Evolutionary conservation across 352 stramenopile species (phyloP).

Genomic region (Thalassiosira delicatula): DNA sequence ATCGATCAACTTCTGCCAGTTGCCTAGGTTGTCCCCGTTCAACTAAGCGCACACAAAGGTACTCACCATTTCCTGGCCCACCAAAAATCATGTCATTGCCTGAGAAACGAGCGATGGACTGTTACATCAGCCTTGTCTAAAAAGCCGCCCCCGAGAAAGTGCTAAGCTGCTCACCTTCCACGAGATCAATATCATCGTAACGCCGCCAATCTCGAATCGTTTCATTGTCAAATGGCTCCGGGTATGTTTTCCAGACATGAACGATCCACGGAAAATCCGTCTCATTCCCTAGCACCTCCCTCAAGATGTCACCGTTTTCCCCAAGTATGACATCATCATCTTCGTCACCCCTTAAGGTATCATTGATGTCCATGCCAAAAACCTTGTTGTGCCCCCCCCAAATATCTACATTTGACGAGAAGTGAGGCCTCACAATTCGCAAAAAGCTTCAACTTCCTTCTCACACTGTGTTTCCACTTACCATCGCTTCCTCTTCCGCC

Average conservation of each 20-base stretch:
- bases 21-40: neutral
- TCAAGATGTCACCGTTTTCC: constrained; percentile 55
- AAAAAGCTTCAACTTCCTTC: too few relatives aligned
- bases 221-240: constrained; percentile 47
- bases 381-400: constrained; percentile 46
- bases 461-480: too few relatives aligned
- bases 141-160: too few relatives aligned
- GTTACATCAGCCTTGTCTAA: too few relatives aligned
- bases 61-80: constrained; percentile 30
- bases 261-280: constrained; percentile 13
- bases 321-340: constrained; percentile 50
- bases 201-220: constrained; percentile 31
- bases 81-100: constrained; percentile 49
- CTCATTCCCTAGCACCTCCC: constrained; percentile 11
- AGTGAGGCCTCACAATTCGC: too few relatives aligned
- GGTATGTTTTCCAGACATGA: constrained; percentile 34
- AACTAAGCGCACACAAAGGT: neutral
- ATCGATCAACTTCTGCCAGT: too few relatives aligned
- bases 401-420: constrained; percentile 1
- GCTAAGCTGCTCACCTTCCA: too few relatives aligned
- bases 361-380: constrained; percentile 35
- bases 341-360: constrained; percentile 33
- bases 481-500: too few relatives aligned
- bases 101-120: too few relatives aligned
- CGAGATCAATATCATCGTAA: constrained; percentile 53